Percentiles rank a stretch among this genome's conserved stretches.
phyloP scores from a whole-genome alignment of 768 basidiomycete species.

The Lentinula edodes region DNA sequence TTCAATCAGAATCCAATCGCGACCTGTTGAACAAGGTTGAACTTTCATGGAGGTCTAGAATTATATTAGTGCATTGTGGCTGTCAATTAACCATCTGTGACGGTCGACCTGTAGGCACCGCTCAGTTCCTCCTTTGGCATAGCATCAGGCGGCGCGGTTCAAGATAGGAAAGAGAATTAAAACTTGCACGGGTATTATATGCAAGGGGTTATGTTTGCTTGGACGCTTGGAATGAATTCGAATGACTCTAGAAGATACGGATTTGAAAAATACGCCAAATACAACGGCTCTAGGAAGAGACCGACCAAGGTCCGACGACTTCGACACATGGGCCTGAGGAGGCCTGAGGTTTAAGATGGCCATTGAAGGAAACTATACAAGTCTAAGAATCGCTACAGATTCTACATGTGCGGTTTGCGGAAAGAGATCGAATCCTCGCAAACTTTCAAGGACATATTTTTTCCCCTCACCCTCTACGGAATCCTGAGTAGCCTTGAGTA shows the following conservation, averaged over 20 bases:
- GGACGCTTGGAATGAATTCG: too few species aligned
- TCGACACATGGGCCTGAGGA: too few species aligned
- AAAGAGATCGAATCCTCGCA: slow-evolving; percentile 91
- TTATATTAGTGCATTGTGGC: not conserved
- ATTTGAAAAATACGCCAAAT: not conserved
- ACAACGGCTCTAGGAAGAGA: too few species aligned
- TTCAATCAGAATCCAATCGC: too few species aligned
- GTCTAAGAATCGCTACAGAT: slow-evolving; percentile 63
- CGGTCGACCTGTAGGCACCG: not conserved
- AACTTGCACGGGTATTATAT: too few species aligned
- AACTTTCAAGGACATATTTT: slow-evolving; percentile 73
- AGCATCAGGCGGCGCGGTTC: not conserved
- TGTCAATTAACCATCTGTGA: not conserved
- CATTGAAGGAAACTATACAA: slow-evolving; percentile 19
- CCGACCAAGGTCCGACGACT: not conserved
- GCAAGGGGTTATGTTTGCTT: too few species aligned
- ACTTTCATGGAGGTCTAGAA: too few species aligned
- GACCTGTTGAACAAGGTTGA: too few species aligned
- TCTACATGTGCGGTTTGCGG: slow-evolving; percentile 96
- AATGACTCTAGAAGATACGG: not conserved
- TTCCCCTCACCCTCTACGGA: slow-evolving; percentile 29
- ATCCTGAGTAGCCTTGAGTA: slow-evolving; percentile 42
- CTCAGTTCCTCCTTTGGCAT: not conserved
- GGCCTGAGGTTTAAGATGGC: too few species aligned
- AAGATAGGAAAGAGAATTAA: too few species aligned